These are phyloP conservation scores for Pulveroboletus sp. DNA, from an alignment of 768 basidiomycete genomes.

Conservation along the genomic window DNA sequence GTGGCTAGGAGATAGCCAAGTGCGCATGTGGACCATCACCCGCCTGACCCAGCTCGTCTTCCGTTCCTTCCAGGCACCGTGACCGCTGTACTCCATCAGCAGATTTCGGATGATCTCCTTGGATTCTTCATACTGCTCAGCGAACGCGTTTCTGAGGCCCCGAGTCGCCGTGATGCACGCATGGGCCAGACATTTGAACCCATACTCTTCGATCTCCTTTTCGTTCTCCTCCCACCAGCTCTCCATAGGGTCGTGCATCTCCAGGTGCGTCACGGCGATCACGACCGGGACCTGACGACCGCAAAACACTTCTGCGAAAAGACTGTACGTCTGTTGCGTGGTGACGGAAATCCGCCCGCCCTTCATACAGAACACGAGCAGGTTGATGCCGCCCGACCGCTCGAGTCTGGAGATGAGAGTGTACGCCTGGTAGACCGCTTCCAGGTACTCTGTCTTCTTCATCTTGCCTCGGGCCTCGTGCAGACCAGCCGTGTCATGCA, in stretches of 20 bases:
- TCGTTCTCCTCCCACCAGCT: constrained; percentile 41
- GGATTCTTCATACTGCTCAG: constrained; percentile 34
- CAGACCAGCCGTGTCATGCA: constrained; percentile 28
- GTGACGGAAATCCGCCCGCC: constrained; percentile 23
- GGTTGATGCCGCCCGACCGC: constrained; percentile 23
- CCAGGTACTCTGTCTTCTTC: constrained; percentile 20
- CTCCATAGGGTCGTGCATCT: constrained; percentile 31
- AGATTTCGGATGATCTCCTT: constrained; percentile 20
- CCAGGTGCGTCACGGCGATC: constrained; percentile 35
- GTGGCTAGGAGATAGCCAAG: constrained; percentile 19
- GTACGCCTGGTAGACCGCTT: constrained; percentile 29
- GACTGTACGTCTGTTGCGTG: constrained; percentile 27
- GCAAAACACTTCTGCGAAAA: constrained; percentile 41
- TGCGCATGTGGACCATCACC: constrained; percentile 23
- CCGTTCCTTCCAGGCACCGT: constrained; percentile 22
- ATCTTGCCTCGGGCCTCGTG: constrained; percentile 26
- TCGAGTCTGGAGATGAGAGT: constrained; percentile 33
- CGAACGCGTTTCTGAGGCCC: constrained; percentile 17
- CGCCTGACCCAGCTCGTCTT: constrained; percentile 26
- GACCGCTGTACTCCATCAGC: constrained; percentile 16
- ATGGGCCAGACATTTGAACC: constrained; percentile 34
- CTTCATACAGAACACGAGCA: constrained; percentile 32
- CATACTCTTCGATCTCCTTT: constrained; percentile 27
- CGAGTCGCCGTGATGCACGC: constrained; percentile 39
- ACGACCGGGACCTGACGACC: constrained; percentile 29